These are phyloP conservation scores for Emergomyces africanus DNA, from an alignment of 2,329 filamentous ascomycete species.

Conservation along the genomic window DNA sequence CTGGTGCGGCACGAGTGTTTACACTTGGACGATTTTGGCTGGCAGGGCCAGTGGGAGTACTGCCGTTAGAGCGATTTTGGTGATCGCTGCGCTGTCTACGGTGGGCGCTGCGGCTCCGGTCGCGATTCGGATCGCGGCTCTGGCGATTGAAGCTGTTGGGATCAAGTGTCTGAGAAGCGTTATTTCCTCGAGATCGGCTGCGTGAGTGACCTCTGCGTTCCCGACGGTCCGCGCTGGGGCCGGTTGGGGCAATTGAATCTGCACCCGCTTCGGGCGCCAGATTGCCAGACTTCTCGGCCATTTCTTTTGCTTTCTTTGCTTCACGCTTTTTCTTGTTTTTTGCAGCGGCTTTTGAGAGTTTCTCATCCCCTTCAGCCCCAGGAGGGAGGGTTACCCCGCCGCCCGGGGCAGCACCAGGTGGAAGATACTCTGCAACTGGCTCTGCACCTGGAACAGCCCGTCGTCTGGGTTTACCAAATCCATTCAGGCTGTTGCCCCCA, in stretches of 20 bases:
- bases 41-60: background rate
- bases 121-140: constrained; percentile 14
- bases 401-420: constrained; percentile 56
- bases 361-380: constrained; percentile 54
- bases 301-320: constrained; percentile 80
- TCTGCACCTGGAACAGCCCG: constrained; percentile 83
- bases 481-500: constrained; percentile 48
- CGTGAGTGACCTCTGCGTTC: constrained; percentile 41
- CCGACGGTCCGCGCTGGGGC: constrained; percentile 52
- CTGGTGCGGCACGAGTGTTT: constrained; percentile 14
- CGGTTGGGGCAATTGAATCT: constrained; percentile 1
- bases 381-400: constrained; percentile 54
- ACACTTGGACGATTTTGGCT: constrained; percentile 8
- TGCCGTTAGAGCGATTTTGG: constrained; percentile 7
- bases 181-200: constrained; percentile 36
- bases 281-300: constrained; percentile 46
- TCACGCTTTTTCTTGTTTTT: constrained; percentile 99
- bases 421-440: constrained; percentile 47
- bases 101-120: constrained; percentile 19
- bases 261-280: constrained; percentile 5
- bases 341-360: constrained; percentile 66
- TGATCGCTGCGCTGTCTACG: constrained; percentile 16
- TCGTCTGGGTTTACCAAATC: constrained; percentile 62
- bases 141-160: constrained; percentile 26
- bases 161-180: constrained; percentile 16